Percentiles rank a stretch among this genome's conserved stretches.
Conservation (phyloP, 257 asterid species). For the Solanum commersonii region DNA sequence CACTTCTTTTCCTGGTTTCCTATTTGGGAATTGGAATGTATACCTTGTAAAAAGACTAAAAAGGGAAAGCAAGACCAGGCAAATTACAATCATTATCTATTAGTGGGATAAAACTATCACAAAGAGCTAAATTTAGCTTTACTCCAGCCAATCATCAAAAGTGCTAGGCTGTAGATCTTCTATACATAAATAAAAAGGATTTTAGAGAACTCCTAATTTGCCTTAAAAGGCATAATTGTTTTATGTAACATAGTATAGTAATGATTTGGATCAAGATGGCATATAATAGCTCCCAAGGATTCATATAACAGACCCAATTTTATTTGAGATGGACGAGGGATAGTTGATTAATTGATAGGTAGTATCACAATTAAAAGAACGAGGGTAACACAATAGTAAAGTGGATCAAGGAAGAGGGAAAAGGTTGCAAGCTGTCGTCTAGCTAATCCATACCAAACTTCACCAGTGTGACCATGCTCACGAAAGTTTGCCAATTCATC, state of each 20-base stretch:
- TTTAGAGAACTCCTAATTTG: neutral
- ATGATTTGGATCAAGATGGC: neutral
- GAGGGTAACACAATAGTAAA: neutral
- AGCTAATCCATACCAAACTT: slow-evolving; percentile 63
- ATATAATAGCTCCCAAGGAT: neutral
- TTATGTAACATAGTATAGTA: neutral
- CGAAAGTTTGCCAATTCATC: slow-evolving; percentile 80
- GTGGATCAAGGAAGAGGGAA: neutral
- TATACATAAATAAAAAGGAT: neutral
- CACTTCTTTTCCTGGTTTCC: neutral
- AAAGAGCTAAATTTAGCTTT: neutral
- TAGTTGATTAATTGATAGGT: neutral
- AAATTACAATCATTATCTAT: neutral
- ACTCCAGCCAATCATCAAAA: neutral
- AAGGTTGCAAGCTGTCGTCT: neutral
- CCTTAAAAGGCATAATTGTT: neutral
- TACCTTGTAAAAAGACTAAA: neutral
- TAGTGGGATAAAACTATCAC: neutral
- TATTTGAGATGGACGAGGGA: neutral
- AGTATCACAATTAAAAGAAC: neutral
- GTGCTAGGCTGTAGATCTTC: neutral
- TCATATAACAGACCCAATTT: neutral
- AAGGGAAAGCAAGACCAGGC: neutral
- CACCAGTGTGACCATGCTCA: slow-evolving; percentile 94
- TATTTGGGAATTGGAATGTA: neutral